Conservation (phyloP, 345 rosid species). For the Hirschfeldia incana region DNA sequence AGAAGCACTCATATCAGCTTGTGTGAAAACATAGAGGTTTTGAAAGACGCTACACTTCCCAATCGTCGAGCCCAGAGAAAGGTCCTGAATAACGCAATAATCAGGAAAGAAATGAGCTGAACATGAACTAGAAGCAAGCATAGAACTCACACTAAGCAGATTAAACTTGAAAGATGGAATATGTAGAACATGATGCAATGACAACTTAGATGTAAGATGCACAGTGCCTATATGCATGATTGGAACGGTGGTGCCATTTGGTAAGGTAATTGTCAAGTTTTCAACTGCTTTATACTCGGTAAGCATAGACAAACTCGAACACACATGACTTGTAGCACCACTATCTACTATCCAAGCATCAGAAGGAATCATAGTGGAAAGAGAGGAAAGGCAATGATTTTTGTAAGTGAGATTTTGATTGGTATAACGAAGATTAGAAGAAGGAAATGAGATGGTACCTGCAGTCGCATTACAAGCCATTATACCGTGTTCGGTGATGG, state of each 20-base stretch:
- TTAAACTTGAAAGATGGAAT: neutral
- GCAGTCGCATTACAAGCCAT: neutral
- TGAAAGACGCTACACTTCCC: neutral
- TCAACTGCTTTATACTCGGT: neutral
- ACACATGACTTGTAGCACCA: neutral
- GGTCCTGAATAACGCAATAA: neutral
- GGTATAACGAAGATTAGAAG: neutral
- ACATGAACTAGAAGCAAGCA: neutral
- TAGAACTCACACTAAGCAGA: neutral
- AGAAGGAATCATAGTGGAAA: neutral
- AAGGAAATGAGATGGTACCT: neutral
- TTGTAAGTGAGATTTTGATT: neutral
- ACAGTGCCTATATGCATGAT: neutral
- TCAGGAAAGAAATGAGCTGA: neutral
- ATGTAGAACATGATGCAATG: neutral
- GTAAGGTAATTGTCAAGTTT: neutral
- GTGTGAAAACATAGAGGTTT: neutral
- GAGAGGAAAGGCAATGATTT: neutral
- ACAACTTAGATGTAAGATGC: neutral
- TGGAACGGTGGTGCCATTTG: neutral
- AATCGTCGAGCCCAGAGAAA: neutral
- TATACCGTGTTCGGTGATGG: neutral
- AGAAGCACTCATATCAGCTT: neutral
- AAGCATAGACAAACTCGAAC: neutral
- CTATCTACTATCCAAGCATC: neutral